Evolutionary conservation across 1,284 basidiomycete genomes (phyloP).

Genomic region (Stygiomarasmius scandens): DNA sequence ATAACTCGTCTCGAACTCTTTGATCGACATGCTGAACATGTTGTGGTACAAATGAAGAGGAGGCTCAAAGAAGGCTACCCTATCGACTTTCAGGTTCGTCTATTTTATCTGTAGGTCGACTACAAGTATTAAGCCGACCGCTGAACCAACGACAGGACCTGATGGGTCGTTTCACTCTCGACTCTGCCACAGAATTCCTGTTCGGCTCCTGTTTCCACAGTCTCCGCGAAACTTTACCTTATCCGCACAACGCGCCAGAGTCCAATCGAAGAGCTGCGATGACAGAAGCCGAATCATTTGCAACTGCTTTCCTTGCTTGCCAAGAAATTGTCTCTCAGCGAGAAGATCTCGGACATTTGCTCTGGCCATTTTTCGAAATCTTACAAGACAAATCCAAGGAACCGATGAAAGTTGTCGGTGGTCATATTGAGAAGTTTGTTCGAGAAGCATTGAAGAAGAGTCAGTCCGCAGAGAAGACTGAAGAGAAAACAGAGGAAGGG

Average conservation of each 20-base stretch:
- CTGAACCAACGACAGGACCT: slow-evolving; percentile 32
- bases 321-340: slow-evolving; percentile 29
- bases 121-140: no score
- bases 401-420: slow-evolving; percentile 22
- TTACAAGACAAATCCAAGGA: slow-evolving; percentile 21
- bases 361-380: slow-evolving; percentile 35
- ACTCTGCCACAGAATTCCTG: slow-evolving; percentile 49
- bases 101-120: background rate
- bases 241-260: slow-evolving; percentile 28
- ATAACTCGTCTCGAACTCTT: slow-evolving; percentile 59
- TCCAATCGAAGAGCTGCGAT: slow-evolving; percentile 13
- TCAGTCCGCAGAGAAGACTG: slow-evolving; percentile 4
- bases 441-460: slow-evolving; percentile 20
- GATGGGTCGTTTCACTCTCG: slow-evolving; percentile 44
- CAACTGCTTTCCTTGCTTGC: slow-evolving; percentile 32
- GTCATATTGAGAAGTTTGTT: slow-evolving; percentile 42
- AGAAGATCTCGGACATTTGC: slow-evolving; percentile 28
- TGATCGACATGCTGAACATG: slow-evolving; percentile 46
- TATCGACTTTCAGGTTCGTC: slow-evolving; percentile 53
- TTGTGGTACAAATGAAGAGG: slow-evolving; percentile 41
- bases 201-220: slow-evolving; percentile 41
- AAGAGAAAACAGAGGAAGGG: slow-evolving; percentile 18
- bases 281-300: slow-evolving; percentile 32
- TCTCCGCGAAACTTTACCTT: slow-evolving; percentile 35
- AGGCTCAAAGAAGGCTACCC: slow-evolving; percentile 29